Percentiles rank a stretch among this genome's conserved stretches.
Conservation (phyloP, 1,284 basidiomycete genomes). For the Stygiomarasmius scandens region DNA sequence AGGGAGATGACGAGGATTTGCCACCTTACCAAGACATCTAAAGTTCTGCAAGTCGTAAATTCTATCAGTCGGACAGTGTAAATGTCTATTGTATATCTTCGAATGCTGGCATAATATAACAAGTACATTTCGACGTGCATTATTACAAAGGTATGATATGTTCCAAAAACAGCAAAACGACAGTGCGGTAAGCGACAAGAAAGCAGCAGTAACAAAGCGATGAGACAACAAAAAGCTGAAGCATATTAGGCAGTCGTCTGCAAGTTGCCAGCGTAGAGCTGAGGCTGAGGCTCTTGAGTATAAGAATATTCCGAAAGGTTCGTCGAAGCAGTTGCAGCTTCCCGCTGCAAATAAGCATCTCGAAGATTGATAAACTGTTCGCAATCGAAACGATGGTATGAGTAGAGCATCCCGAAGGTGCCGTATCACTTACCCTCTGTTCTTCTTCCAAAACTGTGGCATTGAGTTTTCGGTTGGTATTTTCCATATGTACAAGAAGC, state of each 20-base stretch:
- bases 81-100: neutral
- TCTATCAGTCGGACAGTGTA: neutral
- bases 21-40: constrained; percentile 69
- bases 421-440: constrained; percentile 43
- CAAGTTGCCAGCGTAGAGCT: neutral
- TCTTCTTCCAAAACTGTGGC: constrained; percentile 53
- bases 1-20: constrained; percentile 52
- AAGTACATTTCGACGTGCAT: no score
- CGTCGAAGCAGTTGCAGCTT: constrained; percentile 1
- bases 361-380: constrained; percentile 35
- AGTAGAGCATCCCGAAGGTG: neutral
- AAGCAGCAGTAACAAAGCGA: no score
- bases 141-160: no score
- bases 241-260: neutral
- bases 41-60: no score
- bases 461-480: constrained; percentile 50
- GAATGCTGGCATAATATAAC: neutral
- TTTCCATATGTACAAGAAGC: constrained; percentile 68
- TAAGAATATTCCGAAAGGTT: constrained; percentile 9
- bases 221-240: no score
- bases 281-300: neutral
- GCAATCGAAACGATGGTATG: neutral
- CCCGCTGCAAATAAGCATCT: constrained; percentile 19
- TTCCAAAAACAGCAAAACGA: no score
- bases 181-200: no score